Evolutionary conservation across 2,329 filamentous ascomycete species (phyloP).

Genomic region (Diaporthe sp.): DNA sequence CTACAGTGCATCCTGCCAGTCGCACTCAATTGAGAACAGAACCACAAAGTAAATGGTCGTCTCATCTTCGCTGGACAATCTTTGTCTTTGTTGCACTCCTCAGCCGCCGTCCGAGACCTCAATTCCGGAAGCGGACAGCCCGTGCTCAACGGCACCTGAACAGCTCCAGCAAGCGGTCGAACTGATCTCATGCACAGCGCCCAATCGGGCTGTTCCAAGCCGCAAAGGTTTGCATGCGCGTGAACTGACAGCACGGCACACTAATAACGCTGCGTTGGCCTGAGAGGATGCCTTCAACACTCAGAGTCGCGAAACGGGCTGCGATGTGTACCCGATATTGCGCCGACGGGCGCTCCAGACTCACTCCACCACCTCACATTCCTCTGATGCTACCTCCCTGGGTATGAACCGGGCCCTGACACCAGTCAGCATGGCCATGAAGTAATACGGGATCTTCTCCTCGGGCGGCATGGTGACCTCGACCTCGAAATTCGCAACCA

Average conservation of each 20-base stretch:
- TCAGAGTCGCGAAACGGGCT: background rate
- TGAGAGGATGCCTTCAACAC: background rate
- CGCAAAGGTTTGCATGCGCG: background rate
- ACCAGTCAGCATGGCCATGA: slow-evolving; percentile 66
- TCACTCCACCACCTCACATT: background rate
- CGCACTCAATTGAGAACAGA: background rate
- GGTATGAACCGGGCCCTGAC: slow-evolving; percentile 57
- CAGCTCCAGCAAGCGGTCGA: background rate
- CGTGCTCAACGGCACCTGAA: background rate
- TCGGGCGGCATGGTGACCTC: slow-evolving; percentile 55
- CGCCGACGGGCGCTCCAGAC: background rate
- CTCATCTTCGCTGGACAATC: background rate
- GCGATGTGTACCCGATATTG: too few relatives aligned
- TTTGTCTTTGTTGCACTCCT: background rate
- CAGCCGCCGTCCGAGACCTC: background rate
- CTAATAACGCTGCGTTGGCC: background rate
- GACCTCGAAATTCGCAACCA: slow-evolving; percentile 61
- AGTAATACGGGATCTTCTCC: slow-evolving; percentile 60
- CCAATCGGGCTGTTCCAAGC: background rate
- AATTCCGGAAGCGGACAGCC: background rate
- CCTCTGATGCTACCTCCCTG: background rate
- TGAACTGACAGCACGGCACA: background rate
- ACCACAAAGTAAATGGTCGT: background rate
- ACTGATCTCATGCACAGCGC: background rate
- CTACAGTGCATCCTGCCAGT: background rate